Conservation (phyloP, 257 asterid genomes). For the Solanum paucissectum region DNA sequence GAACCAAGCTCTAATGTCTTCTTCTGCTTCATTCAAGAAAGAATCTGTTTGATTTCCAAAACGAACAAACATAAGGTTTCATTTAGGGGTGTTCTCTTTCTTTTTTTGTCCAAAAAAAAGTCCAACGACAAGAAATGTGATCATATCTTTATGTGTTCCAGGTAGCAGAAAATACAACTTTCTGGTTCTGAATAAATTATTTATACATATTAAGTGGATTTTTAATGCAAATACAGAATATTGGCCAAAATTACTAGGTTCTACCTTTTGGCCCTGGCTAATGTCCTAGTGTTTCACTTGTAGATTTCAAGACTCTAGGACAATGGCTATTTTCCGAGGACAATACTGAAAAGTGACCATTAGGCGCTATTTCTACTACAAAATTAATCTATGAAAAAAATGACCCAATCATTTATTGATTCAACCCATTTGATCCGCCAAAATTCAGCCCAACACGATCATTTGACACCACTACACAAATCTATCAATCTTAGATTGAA, state of each 20-base stretch:
- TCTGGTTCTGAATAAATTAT: not conserved
- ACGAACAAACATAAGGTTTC: not conserved
- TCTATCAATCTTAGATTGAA: not conserved
- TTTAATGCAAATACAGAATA: not conserved
- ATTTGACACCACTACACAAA: not conserved
- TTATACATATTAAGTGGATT: not conserved
- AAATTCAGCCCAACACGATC: not conserved
- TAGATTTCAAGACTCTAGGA: not conserved
- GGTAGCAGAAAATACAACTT: not conserved
- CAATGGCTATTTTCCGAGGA: not conserved
- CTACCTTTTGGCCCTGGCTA: not conserved
- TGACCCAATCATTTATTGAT: not conserved
- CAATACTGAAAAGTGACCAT: not conserved
- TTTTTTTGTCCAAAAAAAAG: not conserved
- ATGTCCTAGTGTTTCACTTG: not conserved
- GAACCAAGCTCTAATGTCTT: slow-evolving; percentile 64
- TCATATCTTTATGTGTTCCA: not conserved
- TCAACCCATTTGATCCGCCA: not conserved
- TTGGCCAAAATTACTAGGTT: not conserved
- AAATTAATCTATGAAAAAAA: not conserved
- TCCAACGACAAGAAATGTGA: not conserved
- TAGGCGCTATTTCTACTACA: not conserved
- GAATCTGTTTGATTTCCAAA: slow-evolving; percentile 16
- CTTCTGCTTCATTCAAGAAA: slow-evolving; percentile 28
- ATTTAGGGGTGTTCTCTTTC: not conserved